Conservation (phyloP, 2,329 filamentous ascomycete species). For the Phyllosticta citriasiana region DNA sequence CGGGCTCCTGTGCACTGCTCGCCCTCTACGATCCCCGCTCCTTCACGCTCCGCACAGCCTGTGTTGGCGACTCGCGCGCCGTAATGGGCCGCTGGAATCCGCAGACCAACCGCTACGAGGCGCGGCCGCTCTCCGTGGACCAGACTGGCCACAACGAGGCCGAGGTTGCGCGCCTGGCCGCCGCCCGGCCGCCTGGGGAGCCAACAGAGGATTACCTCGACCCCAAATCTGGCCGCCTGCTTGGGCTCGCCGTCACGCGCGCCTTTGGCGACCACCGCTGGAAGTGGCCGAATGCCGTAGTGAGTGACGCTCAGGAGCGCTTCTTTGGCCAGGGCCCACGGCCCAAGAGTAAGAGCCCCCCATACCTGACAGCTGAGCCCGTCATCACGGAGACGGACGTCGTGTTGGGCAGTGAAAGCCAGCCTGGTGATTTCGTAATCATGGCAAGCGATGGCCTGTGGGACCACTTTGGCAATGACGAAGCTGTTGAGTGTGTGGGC, state of each 20-base stretch:
- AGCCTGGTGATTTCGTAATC: conserved; percentile 47
- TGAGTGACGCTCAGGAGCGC: conserved; percentile 34
- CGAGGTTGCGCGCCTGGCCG: conserved; percentile 46
- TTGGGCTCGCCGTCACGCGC: conserved; percentile 53
- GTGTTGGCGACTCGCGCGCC: conserved; percentile 57
- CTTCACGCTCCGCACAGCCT: conserved; percentile 50
- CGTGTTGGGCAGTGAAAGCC: conserved; percentile 23
- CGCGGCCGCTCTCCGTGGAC: conserved; percentile 49
- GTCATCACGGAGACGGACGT: conserved; percentile 50
- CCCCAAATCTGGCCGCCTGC: conserved; percentile 45
- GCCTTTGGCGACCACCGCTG: conserved; percentile 60
- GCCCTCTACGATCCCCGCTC: conserved; percentile 49
- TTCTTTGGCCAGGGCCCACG: conserved; percentile 41
- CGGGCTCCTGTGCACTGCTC: conserved; percentile 55
- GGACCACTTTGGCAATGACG: conserved; percentile 47
- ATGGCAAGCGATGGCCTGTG: conserved; percentile 59
- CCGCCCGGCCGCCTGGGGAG: conserved; percentile 47
- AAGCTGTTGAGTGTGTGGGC: conserved; percentile 49
- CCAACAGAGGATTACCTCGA: conserved; percentile 46
- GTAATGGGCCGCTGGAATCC: conserved; percentile 47
- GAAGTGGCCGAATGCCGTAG: conserved; percentile 52
- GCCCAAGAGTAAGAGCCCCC: conserved; percentile 43
- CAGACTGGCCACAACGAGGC: conserved; percentile 54
- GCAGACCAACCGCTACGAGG: conserved; percentile 37
- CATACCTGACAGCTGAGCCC: conserved; percentile 59